Evolutionary conservation across 2,329 filamentous ascomycete species (phyloP).

Genomic region (Phaeophleospora eucalypticola): DNA sequence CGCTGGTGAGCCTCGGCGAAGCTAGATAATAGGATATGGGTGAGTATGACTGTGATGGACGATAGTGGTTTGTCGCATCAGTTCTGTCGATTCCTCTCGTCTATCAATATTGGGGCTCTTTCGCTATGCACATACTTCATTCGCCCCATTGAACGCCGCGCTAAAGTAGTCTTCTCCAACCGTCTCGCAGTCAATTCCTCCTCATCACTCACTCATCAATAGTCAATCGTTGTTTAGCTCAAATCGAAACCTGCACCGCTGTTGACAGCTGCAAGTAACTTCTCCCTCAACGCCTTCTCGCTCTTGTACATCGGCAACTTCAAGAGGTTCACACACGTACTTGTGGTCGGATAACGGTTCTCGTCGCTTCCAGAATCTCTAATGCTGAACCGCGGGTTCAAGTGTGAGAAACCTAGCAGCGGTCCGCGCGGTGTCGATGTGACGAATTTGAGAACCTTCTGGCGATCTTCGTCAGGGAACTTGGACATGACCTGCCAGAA

Average conservation of each 20-base stretch:
- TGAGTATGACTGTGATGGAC: too few species aligned
- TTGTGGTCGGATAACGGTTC: slow-evolving; percentile 79
- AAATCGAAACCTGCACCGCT: slow-evolving; percentile 87
- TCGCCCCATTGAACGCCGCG: background rate
- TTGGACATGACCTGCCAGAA: slow-evolving; percentile 88
- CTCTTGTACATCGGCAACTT: slow-evolving; percentile 81
- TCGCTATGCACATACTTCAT: background rate
- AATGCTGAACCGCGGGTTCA: slow-evolving; percentile 85
- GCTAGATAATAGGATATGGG: too few species aligned
- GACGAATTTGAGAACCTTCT: slow-evolving; percentile 90
- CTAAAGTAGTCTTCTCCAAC: background rate
- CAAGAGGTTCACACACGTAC: slow-evolving; percentile 90
- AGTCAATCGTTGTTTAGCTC: slow-evolving; percentile 61
- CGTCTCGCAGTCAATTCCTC: background rate
- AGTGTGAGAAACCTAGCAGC: slow-evolving; percentile 78
- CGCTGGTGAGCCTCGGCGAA: background rate
- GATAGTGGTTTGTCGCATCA: background rate
- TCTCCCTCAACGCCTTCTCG: slow-evolving; percentile 64
- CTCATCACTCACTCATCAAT: background rate
- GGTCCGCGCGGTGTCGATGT: slow-evolving; percentile 90
- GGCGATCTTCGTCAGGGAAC: slow-evolving; percentile 70
- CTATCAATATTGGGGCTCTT: background rate
- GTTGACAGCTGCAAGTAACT: slow-evolving; percentile 83
- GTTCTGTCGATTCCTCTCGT: background rate
- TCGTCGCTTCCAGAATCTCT: slow-evolving; percentile 75